A percentile compares a stretch with the other conserved stretches of the same genome.
Conservation (phyloP, 805 yeast genomes). For the Jamesozyma spencerorum region DNA sequence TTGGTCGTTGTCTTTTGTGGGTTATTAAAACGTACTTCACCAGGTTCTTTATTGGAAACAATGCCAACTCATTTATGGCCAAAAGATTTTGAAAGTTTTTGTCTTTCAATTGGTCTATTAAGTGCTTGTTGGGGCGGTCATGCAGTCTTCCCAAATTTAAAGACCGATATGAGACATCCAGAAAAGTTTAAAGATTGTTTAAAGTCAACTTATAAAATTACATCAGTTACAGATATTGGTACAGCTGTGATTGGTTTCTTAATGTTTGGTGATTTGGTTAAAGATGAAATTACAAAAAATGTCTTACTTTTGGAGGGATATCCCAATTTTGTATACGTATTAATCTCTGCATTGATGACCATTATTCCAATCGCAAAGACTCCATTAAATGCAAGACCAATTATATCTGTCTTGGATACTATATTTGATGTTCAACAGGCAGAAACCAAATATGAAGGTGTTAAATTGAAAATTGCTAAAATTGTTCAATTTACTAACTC, state of each 20-base stretch:
- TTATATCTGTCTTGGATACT: constrained; percentile 59
- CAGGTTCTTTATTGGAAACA: constrained; percentile 64
- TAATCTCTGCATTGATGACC: constrained; percentile 64
- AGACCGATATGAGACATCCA: constrained; percentile 64
- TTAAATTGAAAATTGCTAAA: constrained; percentile 15
- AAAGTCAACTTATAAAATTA: constrained; percentile 48
- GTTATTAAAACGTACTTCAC: constrained; percentile 44
- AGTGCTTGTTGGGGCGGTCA: constrained; percentile 85
- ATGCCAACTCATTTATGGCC: constrained; percentile 69
- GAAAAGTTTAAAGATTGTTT: constrained; percentile 45
- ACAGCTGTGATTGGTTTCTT: constrained; percentile 62
- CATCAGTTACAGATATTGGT: constrained; percentile 49
- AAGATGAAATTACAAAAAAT: constrained; percentile 72
- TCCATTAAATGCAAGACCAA: constrained; percentile 76
- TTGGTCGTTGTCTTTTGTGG: constrained; percentile 54
- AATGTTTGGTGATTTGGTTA: constrained; percentile 67
- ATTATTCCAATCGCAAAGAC: constrained; percentile 75
- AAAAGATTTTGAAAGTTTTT: constrained; percentile 36
- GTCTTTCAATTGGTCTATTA: constrained; percentile 56
- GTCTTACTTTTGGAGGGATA: constrained; percentile 58
- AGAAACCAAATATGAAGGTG: constrained; percentile 14
- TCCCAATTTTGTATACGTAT: constrained; percentile 50
- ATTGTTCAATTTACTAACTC: constrained; percentile 25
- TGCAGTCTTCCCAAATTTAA: constrained; percentile 67
- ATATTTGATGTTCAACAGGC: constrained; percentile 31